Evolutionary conservation across 495 filamentous ascomycete genomes (phyloP).

Genomic region (Penicillium canescens): DNA sequence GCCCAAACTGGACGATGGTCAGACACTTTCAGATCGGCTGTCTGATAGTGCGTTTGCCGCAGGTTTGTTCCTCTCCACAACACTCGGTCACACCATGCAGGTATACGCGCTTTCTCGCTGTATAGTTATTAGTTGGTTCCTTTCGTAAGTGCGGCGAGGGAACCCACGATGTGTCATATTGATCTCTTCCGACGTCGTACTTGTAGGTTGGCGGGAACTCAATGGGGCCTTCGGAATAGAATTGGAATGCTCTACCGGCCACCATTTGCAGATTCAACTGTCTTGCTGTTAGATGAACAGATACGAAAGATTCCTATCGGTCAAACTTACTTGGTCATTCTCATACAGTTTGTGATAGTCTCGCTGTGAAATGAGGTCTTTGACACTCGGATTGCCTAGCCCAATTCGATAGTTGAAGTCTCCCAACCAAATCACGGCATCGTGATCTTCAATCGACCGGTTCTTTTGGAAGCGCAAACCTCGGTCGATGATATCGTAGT

Average conservation of each 20-base stretch:
- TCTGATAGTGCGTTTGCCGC: conserved; percentile 77
- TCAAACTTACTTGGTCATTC: conserved; percentile 76
- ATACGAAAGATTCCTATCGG: background rate
- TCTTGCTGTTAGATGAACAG: conserved; percentile 7
- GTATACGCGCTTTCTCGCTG: conserved; percentile 90
- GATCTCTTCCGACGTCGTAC: conserved; percentile 83
- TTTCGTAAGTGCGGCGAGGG: background rate
- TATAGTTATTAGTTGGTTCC: background rate
- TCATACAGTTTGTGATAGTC: conserved; percentile 82
- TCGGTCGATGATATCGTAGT: conserved; percentile 85
- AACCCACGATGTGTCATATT: conserved; percentile 87
- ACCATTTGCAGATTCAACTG: conserved; percentile 96
- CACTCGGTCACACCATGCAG: conserved; percentile 95
- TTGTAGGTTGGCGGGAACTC: conserved; percentile 93
- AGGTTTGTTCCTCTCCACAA: conserved; percentile 82
- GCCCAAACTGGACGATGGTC: conserved; percentile 94
- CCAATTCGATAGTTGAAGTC: conserved; percentile 99
- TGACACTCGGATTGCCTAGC: conserved; percentile 74
- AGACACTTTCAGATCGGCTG: conserved; percentile 78
- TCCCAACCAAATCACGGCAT: conserved; percentile 94
- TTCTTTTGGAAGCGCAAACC: conserved; percentile 91
- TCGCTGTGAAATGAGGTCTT: conserved; percentile 64
- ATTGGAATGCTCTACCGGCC: conserved; percentile 82
- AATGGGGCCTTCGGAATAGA: conserved; percentile 84
- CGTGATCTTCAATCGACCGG: conserved; percentile 85